Conservation (phyloP, 2,329 filamentous ascomycete species). For the Pseudodiploospora longispora region DNA sequence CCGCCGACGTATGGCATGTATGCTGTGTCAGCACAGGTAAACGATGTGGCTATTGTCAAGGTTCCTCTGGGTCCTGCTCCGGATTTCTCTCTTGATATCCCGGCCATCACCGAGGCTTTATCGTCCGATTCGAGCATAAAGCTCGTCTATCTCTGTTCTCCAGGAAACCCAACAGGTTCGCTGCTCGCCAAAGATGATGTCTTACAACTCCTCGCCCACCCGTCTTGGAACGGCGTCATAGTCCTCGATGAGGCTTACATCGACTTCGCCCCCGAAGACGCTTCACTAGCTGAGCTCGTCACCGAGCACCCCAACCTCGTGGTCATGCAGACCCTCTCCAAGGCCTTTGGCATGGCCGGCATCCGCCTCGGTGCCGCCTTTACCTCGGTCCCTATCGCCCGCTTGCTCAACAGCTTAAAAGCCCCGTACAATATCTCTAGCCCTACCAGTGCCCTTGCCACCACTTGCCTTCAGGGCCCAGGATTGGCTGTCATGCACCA, state of each 20-base stretch:
- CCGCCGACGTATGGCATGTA: constrained; percentile 99
- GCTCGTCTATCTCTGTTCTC: constrained; percentile 85
- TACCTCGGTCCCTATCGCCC: constrained; percentile 63
- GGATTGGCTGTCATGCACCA: constrained; percentile 66
- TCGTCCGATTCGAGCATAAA: constrained; percentile 60
- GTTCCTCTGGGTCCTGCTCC: constrained; percentile 71
- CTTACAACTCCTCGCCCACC: constrained; percentile 66
- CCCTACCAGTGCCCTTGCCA: constrained; percentile 75
- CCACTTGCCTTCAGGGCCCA: constrained; percentile 56
- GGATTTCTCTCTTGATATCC: constrained; percentile 65
- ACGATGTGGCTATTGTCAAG: constrained; percentile 79
- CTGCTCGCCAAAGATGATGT: constrained; percentile 71
- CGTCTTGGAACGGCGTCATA: constrained; percentile 90
- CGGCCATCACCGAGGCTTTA: constrained; percentile 59
- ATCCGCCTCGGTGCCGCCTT: constrained; percentile 88
- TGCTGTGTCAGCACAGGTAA: constrained; percentile 84
- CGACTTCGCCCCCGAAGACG: constrained; percentile 72
- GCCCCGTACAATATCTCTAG: constrained; percentile 94
- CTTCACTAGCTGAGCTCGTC: constrained; percentile 86
- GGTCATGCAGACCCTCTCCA: constrained; percentile 97
- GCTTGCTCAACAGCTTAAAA: constrained; percentile 82
- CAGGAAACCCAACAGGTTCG: constrained; percentile 86
- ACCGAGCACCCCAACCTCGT: constrained; percentile 90
- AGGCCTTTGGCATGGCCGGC: constrained; percentile 91
- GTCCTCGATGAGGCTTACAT: constrained; percentile 93